phyloP scores from a whole-genome alignment of 345 rosid genomes.

The Cardamine resedifolia region DNA sequence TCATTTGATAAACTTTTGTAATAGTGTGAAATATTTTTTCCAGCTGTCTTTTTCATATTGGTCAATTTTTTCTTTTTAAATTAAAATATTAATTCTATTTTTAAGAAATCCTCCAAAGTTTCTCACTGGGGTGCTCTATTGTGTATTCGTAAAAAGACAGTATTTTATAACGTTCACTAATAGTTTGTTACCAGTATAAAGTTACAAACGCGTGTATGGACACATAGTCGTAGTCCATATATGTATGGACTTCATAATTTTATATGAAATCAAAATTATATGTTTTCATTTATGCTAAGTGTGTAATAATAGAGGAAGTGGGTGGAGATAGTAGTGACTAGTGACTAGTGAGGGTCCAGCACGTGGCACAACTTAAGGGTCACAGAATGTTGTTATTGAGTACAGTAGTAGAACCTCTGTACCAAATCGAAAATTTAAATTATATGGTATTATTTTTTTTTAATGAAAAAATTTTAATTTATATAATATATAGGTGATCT shows the following conservation, averaged over 20 bases:
- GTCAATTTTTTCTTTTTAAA: no score
- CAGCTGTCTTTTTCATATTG: no score
- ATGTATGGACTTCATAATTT: background rate
- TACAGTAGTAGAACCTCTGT: conserved; percentile 4
- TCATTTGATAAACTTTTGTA: no score
- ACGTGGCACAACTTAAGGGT: conserved; percentile 22
- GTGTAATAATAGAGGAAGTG: conserved; percentile 23
- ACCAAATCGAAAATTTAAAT: background rate
- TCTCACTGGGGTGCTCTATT: no score
- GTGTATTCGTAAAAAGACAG: no score
- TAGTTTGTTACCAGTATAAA: background rate
- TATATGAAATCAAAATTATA: background rate
- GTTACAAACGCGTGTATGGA: background rate
- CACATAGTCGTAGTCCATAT: background rate
- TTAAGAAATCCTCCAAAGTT: no score
- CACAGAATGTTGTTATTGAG: conserved; percentile 12
- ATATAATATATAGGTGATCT: background rate
- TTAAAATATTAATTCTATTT: no score
- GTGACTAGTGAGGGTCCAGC: conserved; percentile 32
- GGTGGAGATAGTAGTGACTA: conserved; percentile 14
- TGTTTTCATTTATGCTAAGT: background rate
- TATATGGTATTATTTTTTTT: background rate
- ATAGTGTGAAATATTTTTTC: no score
- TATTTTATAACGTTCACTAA: no score
- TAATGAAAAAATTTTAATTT: no score